These are phyloP conservation scores for Candida dendrica DNA, from an alignment of 805 yeast species.

Conservation along the genomic window DNA sequence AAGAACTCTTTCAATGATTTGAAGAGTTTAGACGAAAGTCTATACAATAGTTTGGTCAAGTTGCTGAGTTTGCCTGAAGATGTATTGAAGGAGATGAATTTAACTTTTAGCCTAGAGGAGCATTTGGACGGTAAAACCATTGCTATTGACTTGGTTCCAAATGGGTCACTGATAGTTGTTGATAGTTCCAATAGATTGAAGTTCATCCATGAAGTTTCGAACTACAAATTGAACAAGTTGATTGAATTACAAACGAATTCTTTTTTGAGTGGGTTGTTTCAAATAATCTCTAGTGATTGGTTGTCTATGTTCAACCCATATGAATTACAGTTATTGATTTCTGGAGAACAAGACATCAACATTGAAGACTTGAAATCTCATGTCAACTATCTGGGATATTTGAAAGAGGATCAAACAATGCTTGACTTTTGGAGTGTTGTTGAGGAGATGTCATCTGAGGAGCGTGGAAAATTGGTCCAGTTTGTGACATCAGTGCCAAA, in stretches of 20 bases:
- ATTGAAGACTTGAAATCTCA: constrained; percentile 59
- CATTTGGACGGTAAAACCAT: constrained; percentile 29
- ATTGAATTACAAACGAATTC: constrained; percentile 50
- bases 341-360: constrained; percentile 65
- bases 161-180: constrained; percentile 54
- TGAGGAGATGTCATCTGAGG: constrained; percentile 55
- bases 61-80: constrained; percentile 46
- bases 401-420: constrained; percentile 51
- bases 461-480: constrained; percentile 60
- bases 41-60: constrained; percentile 59
- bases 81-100: constrained; percentile 46
- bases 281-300: constrained; percentile 68
- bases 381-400: constrained; percentile 61
- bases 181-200: constrained; percentile 53
- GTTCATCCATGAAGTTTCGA: constrained; percentile 71
- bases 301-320: constrained; percentile 75
- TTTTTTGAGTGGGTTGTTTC: constrained; percentile 65
- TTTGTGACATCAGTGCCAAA: constrained; percentile 90
- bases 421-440: constrained; percentile 69
- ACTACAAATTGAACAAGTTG: constrained; percentile 65
- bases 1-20: constrained; percentile 75
- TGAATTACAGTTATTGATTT: constrained; percentile 77
- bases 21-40: constrained; percentile 56
- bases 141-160: constrained; percentile 51
- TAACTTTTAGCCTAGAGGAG: constrained; percentile 62